Conservation (phyloP, 257 asterid genomes). For the Salvia miltiorrhiza region DNA sequence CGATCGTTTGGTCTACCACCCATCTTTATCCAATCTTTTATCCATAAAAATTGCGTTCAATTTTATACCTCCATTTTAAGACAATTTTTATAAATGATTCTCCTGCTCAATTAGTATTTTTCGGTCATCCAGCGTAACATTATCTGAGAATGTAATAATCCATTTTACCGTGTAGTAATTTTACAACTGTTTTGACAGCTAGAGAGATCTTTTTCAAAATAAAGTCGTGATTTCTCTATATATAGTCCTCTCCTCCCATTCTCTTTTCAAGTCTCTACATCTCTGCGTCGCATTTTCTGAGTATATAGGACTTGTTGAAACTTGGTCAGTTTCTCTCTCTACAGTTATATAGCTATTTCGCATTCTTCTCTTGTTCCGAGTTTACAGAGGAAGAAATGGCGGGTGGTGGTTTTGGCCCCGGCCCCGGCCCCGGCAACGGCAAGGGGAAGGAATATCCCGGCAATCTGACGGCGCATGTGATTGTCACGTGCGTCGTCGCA, state of each 20-base stretch:
- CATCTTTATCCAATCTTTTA: background rate
- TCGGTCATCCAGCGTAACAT: background rate
- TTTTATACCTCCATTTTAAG: background rate
- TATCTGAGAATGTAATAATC: background rate
- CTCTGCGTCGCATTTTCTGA: background rate
- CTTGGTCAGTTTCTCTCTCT: background rate
- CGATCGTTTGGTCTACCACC: background rate
- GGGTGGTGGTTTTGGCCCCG: conserved; percentile 66
- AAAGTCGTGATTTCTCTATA: background rate
- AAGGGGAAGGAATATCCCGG: conserved; percentile 69
- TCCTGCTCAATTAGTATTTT: background rate
- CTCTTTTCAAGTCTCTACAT: background rate
- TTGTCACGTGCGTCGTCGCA: conserved; percentile 71
- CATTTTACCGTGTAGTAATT: background rate
- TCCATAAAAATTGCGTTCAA: background rate
- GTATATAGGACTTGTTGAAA: background rate
- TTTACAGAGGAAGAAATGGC: conserved; percentile 45
- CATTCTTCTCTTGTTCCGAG: background rate
- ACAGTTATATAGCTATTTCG: background rate
- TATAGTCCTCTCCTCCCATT: background rate
- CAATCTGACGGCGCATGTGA: conserved; percentile 58
- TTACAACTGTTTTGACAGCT: conserved; percentile 28
- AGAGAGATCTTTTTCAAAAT: background rate
- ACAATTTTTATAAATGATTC: background rate
- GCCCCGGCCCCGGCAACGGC: conserved; percentile 36